Percentiles rank a stretch among this genome's conserved stretches.
Conservation (phyloP, 2,329 filamentous ascomycete genomes). For the Capronia coronata region DNA sequence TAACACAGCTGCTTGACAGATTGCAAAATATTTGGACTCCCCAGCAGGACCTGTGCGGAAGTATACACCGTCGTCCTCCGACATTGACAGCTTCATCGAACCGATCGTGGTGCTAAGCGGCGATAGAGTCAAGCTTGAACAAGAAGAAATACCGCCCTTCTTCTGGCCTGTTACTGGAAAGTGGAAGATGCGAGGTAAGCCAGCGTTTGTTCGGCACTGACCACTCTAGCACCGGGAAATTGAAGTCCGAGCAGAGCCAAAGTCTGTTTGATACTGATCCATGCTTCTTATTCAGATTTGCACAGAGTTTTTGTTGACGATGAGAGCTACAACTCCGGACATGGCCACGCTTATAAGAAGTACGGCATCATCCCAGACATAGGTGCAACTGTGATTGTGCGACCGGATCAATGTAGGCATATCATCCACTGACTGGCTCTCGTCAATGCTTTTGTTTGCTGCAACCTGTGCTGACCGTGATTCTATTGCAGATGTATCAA, state of each 20-base stretch:
- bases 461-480: background rate
- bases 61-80: conserved; percentile 40
- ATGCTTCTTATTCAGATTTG: conserved; percentile 40
- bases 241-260: no score
- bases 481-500: conserved; percentile 35
- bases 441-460: background rate
- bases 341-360: conserved; percentile 52
- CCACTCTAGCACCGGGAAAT: no score
- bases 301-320: conserved; percentile 56
- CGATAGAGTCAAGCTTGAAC: conserved; percentile 44
- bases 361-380: conserved; percentile 47
- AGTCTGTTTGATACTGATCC: background rate
- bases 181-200: conserved; percentile 49
- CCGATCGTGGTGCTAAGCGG: conserved; percentile 49
- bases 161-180: conserved; percentile 54
- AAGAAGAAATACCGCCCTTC: conserved; percentile 48
- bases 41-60: conserved; percentile 37
- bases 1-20: conserved; percentile 24
- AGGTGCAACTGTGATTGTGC: conserved; percentile 49
- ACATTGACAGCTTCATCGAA: conserved; percentile 54
- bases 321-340: conserved; percentile 49
- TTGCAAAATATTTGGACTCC: conserved; percentile 39
- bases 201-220: background rate
- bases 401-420: conserved; percentile 56
- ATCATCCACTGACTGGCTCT: background rate